Base-by-base conservation (phyloP, 2,329 filamentous ascomycete genomes). In the Cryphonectria nitschkei region DNA sequence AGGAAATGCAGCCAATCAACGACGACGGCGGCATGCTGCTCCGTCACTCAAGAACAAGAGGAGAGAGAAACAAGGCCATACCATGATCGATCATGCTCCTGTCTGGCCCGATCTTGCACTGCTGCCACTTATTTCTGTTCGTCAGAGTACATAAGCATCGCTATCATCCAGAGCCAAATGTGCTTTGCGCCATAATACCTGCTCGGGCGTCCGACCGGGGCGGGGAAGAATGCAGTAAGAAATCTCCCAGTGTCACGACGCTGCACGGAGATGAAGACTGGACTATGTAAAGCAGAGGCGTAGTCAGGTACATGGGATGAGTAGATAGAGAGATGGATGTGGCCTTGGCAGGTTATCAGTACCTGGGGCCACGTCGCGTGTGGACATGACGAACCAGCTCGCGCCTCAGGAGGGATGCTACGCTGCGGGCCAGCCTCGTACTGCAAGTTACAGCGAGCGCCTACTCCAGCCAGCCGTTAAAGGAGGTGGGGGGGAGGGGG, bases 361-460 rank as follows among this genome's bases (percentile, higher is more conserved):
- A 65, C 43, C 29, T 34, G 54, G 39, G 19, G 43, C 43, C 19
- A 29, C 32, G 43, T 32, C n/a, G 32, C 13, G 62, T 9, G 34
- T 39, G 14, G 58, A 43, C 52, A 16, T n/a, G 22, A 46, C 8
- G 9, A 43, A 69, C 19, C 52, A 64, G 68, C 41, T 58, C 52
- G 29, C 68, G 68, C 68, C 68, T 66, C 63, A 66, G 37, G 68
- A 41, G 32, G 54, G n/a, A 65, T 69, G 61, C 37, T n/a, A 65
- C 68, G 46, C 68, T 65, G 52, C 46, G 39, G 52, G 14, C 46
- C 60, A 62, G 41, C 22, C 56, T 61, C 22, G 58, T 39, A 61
- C 58, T 39, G 32, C 43, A 39, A 52, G 37, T 34, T 54, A 43
- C 58, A 62, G 32, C 67, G 37, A 68, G 54, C 54, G 39, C 39